Evolutionary conservation across 2,329 filamentous ascomycete genomes (phyloP).

Genomic region (Nakataea oryzae): DNA sequence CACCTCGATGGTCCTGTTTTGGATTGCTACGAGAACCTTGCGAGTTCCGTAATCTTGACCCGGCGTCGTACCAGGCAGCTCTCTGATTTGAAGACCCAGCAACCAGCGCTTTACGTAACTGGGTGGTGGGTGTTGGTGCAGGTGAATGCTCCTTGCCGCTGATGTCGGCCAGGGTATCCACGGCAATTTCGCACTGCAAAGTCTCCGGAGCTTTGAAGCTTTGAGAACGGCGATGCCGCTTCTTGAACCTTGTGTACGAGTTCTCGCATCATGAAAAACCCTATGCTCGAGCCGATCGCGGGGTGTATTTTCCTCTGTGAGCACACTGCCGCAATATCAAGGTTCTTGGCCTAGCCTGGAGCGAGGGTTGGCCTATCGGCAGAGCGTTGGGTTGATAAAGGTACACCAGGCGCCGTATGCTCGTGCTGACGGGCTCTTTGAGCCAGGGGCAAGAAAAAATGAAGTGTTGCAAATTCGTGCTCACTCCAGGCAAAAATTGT

Average conservation of each 20-base stretch:
- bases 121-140: neutral
- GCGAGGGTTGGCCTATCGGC: too few species aligned
- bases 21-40: neutral
- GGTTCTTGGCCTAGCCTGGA: too few species aligned
- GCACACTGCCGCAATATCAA: too few species aligned
- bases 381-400: too few species aligned
- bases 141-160: neutral
- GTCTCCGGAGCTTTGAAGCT: neutral
- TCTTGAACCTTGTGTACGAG: neutral
- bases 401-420: too few species aligned
- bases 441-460: neutral
- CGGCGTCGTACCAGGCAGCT: neutral
- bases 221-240: neutral
- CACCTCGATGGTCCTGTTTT: neutral
- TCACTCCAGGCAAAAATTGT: neutral
- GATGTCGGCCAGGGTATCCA: neutral
- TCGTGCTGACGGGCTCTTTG: neutral
- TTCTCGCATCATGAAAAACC: neutral
- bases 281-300: too few species aligned
- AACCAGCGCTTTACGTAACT: neutral
- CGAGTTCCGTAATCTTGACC: neutral
- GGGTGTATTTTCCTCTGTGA: too few species aligned
- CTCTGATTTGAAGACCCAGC: neutral
- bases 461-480: neutral
- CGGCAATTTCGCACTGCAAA: neutral